Evolutionary conservation across 345 rosid species (phyloP), one percentile per base, ranked within the genome.

Genomic region (Bretschneidera sinensis): DNA sequence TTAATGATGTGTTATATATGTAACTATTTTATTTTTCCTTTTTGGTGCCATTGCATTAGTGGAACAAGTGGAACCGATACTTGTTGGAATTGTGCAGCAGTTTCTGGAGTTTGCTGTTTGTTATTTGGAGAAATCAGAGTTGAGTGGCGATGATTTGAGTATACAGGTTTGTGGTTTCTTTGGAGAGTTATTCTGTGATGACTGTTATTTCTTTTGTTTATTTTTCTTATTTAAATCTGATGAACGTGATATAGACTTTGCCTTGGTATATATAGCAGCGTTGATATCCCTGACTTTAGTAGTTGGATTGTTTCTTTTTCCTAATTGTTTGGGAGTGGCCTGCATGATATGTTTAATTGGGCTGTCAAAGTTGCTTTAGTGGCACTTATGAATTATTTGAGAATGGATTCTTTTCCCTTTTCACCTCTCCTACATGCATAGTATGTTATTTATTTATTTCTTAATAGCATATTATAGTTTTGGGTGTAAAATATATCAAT

Each of bases 41-140:
- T 43, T 45, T 62, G 74, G n/a, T n/a, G n/a, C n/a, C n/a, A 19
- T 43, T 28, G 33, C 33, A 28, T 55, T 70, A 94, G 97, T 82
- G 78, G 95, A 86, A 55, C 92, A 86, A 67, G 79, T 79, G 34
- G 97, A 86, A 43, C 86, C 85, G 7, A 63, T 82, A 63, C 64
- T 90, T 51, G 72, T 94, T 66, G 91, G 83, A 0, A 83, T 90
- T 7, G 71, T 73, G 68, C 87, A 81, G 50, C 79, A 83, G 70
- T 71, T 82, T 66, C 69, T 94, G 75, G 96, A 90, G 61, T 94
- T 94, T 76, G 79, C 86, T 28, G 76, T 94, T 75, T 71, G 79
- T 77, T 83, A 74, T 75, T 76, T 94, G 79, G 97, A 86, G 83
- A 76, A 77, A 56, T 79, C 87, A 5, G 84, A 78, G 34, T 71